Percentiles rank a stretch among this genome's conserved stretches.
Evolutionary conservation across 179 eudicot species (phyloP).

Genomic region (Monotropa hypopitys): DNA sequence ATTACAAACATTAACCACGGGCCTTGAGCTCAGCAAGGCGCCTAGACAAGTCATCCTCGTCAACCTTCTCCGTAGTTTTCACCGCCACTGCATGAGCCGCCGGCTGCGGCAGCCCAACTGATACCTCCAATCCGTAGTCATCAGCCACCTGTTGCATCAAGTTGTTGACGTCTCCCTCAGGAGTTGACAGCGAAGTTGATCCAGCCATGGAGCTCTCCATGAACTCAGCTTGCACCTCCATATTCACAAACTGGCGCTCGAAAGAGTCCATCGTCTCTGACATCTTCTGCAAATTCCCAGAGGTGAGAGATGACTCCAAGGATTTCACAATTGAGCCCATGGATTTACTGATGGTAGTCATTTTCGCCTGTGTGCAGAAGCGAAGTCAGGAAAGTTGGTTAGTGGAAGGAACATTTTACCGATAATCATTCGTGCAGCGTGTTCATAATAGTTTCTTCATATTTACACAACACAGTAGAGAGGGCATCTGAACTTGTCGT

Average conservation of each 20-base stretch:
- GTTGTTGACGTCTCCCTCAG: conserved; percentile 53
- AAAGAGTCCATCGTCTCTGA: conserved; percentile 74
- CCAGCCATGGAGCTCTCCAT: conserved; percentile 79
- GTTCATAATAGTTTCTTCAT: not conserved
- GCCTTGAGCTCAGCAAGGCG: conserved; percentile 59
- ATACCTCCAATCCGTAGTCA: conserved; percentile 60
- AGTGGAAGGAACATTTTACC: not conserved
- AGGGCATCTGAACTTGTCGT: not conserved
- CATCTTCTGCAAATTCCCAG: conserved; percentile 67
- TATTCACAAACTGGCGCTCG: conserved; percentile 66
- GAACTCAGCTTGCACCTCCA: conserved; percentile 77
- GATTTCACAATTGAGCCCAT: conserved; percentile 59
- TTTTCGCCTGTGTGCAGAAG: conserved; percentile 24
- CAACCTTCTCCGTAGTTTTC: conserved; percentile 35
- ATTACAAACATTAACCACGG: conserved; percentile 25
- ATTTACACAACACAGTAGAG: not conserved
- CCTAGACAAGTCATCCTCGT: conserved; percentile 50
- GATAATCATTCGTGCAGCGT: not conserved
- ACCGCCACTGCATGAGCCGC: conserved; percentile 41
- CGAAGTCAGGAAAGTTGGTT: not conserved
- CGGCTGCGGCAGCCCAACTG: conserved; percentile 58
- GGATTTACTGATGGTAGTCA: conserved; percentile 42
- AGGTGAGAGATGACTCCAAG: conserved; percentile 41
- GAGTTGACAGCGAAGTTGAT: conserved; percentile 50
- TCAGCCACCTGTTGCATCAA: conserved; percentile 77